phyloP scores from a whole-genome alignment of 2,329 filamentous ascomycete species.

The Phialemonium atrogriseum region DNA sequence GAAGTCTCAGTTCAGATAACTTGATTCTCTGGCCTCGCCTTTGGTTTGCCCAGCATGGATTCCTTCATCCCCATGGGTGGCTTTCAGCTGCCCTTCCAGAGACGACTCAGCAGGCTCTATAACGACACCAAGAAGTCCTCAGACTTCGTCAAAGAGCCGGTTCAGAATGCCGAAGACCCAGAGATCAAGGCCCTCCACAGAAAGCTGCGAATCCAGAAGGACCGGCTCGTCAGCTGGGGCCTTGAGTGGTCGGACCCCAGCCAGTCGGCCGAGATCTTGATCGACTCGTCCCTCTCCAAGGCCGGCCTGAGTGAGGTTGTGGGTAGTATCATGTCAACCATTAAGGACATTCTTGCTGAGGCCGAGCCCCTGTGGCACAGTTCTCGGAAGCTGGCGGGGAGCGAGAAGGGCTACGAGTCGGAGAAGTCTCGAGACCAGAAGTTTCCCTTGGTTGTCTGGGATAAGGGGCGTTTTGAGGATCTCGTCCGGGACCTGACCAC shows the following conservation, averaged over 20 bases:
- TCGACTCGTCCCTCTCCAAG: slow-evolving; percentile 62
- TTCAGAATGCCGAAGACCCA: slow-evolving; percentile 55
- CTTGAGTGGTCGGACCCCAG: slow-evolving; percentile 71
- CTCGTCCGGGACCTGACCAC: slow-evolving; percentile 65
- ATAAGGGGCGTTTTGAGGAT: slow-evolving; percentile 67
- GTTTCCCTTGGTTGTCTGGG: slow-evolving; percentile 50
- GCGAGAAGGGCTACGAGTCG: slow-evolving; percentile 28
- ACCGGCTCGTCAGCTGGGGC: slow-evolving; percentile 71
- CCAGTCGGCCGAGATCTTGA: slow-evolving; percentile 49
- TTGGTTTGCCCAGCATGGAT: no score
- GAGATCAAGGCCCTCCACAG: slow-evolving; percentile 65
- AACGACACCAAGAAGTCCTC: slow-evolving; percentile 74
- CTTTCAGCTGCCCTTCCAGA: slow-evolving; percentile 50
- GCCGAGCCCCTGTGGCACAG: slow-evolving; percentile 64
- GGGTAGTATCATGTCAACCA: slow-evolving; percentile 69
- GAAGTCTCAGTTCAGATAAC: no score
- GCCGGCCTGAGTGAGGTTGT: slow-evolving; percentile 70
- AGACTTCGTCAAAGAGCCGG: slow-evolving; percentile 60
- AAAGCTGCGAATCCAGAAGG: slow-evolving; percentile 72
- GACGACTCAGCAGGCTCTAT: slow-evolving; percentile 63
- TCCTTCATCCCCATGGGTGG: slow-evolving; percentile 37
- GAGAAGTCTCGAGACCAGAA: slow-evolving; percentile 38
- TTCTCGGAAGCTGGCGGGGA: slow-evolving; percentile 37
- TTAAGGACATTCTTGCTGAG: slow-evolving; percentile 72
- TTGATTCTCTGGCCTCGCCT: no score